Conservation (phyloP, 768 basidiomycete species). For the Lentinula boryana region DNA sequence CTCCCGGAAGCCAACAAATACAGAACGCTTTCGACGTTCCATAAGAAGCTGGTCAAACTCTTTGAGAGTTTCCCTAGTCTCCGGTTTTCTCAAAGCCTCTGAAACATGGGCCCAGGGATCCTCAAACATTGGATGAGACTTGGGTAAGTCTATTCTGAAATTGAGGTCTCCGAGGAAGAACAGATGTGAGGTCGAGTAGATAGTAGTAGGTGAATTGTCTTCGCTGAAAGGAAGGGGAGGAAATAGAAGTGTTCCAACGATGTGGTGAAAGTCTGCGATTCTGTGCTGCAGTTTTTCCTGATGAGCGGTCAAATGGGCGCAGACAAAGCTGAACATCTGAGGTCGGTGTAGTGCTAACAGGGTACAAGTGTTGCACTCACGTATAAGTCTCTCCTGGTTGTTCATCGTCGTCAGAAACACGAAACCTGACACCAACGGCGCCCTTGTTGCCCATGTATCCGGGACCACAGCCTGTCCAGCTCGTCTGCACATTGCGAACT, state of each 20-base stretch:
- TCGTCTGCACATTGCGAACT: slow-evolving; percentile 61
- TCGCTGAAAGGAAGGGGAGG: slow-evolving; percentile 38
- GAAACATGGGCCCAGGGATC: slow-evolving; percentile 27
- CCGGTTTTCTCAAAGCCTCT: slow-evolving; percentile 41
- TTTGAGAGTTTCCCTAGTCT: slow-evolving; percentile 51
- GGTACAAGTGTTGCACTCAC: slow-evolving; percentile 38
- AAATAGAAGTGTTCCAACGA: slow-evolving; percentile 79
- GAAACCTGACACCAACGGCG: slow-evolving; percentile 84
- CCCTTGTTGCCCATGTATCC: slow-evolving; percentile 90
- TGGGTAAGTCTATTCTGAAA: slow-evolving; percentile 71
- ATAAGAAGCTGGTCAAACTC: slow-evolving; percentile 68
- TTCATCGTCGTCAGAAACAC: slow-evolving; percentile 34
- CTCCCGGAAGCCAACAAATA: slow-evolving; percentile 72
- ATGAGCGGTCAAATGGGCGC: slow-evolving; percentile 87
- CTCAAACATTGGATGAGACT: slow-evolving; percentile 40
- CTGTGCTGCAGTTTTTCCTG: slow-evolving; percentile 57
- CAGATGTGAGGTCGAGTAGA: slow-evolving; percentile 84
- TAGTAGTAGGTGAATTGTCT: slow-evolving; percentile 40
- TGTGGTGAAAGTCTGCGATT: slow-evolving; percentile 74
- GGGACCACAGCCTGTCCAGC: slow-evolving; percentile 70
- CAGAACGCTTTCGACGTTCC: slow-evolving; percentile 57
- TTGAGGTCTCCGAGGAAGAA: slow-evolving; percentile 95
- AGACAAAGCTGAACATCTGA: slow-evolving; percentile 63
- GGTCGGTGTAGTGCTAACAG: neutral
- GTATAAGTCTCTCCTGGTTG: slow-evolving; percentile 73